These are phyloP conservation scores for Amanita thiersii DNA, from an alignment of 768 basidiomycete species.

Conservation along the genomic window DNA sequence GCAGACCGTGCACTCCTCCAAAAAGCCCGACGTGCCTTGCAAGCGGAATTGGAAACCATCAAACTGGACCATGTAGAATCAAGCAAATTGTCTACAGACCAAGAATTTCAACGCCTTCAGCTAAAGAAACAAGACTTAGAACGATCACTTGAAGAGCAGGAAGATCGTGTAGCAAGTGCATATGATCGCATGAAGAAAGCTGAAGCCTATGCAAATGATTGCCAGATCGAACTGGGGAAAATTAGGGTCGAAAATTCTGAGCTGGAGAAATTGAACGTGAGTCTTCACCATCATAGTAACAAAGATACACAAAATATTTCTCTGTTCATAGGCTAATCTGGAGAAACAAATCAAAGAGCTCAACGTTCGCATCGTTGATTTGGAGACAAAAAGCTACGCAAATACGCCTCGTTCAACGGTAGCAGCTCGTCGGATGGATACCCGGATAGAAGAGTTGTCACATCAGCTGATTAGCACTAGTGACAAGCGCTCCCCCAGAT, in stretches of 20 bases:
- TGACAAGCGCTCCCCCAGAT: slow-evolving; percentile 30
- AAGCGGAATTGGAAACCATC: slow-evolving; percentile 75
- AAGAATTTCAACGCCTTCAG: slow-evolving; percentile 66
- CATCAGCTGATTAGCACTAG: slow-evolving; percentile 45
- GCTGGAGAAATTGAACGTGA: slow-evolving; percentile 69
- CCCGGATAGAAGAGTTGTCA: slow-evolving; percentile 65
- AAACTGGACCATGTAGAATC: slow-evolving; percentile 69
- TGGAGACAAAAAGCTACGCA: slow-evolving; percentile 71
- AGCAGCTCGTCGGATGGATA: slow-evolving; percentile 54
- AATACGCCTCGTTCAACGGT: slow-evolving; percentile 52
- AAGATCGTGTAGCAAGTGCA: slow-evolving; percentile 63
- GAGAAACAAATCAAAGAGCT: slow-evolving; percentile 85
- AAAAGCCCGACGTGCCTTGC: slow-evolving; percentile 73
- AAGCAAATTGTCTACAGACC: slow-evolving; percentile 60
- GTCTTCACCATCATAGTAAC: slow-evolving; percentile 9
- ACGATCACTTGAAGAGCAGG: slow-evolving; percentile 69
- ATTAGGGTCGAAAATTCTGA: slow-evolving; percentile 76
- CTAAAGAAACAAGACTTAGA: slow-evolving; percentile 80
- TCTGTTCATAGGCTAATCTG: slow-evolving; percentile 51
- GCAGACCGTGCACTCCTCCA: slow-evolving; percentile 72
- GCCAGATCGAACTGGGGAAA: slow-evolving; percentile 68
- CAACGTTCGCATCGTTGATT: slow-evolving; percentile 73
- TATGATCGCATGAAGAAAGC: slow-evolving; percentile 78
- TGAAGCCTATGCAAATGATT: slow-evolving; percentile 67
- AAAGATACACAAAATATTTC: slow-evolving; percentile 5